Conservation (phyloP, 2,329 filamentous ascomycete genomes). For the Aureobasidium sp. region DNA sequence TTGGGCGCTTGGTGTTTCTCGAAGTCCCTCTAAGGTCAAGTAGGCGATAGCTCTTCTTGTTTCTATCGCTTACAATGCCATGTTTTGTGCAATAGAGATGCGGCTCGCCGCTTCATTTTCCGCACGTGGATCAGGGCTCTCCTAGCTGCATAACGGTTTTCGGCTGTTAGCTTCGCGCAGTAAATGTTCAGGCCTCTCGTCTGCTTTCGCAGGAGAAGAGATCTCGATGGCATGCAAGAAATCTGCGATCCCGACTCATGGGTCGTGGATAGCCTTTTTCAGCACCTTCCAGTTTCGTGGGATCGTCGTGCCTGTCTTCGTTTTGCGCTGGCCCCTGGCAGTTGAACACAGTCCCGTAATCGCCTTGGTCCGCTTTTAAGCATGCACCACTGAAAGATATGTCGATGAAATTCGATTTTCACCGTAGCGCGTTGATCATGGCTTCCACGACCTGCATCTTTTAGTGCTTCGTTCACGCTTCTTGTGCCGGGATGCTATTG, state of each 20-base stretch:
- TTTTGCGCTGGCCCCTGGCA: no score
- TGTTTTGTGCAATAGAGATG: background rate
- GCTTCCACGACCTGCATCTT: background rate
- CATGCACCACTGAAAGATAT: background rate
- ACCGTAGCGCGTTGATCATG: background rate
- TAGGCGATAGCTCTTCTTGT: background rate
- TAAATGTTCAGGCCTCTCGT: no score
- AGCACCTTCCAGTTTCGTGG: conserved; percentile 7
- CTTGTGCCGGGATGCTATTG: no score
- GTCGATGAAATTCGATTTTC: background rate
- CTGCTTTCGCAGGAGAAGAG: background rate
- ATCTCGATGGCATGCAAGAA: conserved; percentile 5
- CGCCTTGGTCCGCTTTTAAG: background rate
- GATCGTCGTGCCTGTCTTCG: background rate
- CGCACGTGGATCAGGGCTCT: conserved; percentile 5
- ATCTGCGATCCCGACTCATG: background rate
- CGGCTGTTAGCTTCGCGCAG: background rate
- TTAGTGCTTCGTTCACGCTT: no score
- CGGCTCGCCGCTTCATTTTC: background rate
- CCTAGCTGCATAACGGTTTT: background rate
- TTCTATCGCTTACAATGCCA: conserved; percentile 1
- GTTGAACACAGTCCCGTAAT: background rate
- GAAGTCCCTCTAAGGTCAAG: no score
- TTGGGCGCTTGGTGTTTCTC: no score
- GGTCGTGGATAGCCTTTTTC: background rate